These are phyloP conservation scores for Dacryopinax primogenitus DNA, from an alignment of 768 basidiomycete species.

Conservation along the genomic window DNA sequence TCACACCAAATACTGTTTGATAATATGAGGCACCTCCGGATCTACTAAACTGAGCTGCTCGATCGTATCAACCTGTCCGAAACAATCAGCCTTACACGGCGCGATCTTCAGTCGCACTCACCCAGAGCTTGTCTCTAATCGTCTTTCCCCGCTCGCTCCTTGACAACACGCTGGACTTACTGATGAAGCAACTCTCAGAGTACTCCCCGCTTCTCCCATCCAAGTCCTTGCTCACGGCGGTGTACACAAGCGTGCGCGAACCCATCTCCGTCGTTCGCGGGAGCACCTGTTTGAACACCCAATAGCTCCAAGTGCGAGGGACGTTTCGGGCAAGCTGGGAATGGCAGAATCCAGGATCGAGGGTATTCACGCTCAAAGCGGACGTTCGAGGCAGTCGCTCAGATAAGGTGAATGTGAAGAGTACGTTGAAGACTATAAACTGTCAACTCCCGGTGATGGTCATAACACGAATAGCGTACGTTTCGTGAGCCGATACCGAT, in stretches of 20 bases:
- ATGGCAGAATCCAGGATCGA: conserved; percentile 7
- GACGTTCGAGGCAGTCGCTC: not conserved
- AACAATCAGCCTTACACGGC: too few relatives aligned
- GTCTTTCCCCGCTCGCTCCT: not conserved
- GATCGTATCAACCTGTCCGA: too few relatives aligned
- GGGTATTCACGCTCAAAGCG: not conserved
- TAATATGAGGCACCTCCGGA: too few relatives aligned
- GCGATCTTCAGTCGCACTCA: too few relatives aligned
- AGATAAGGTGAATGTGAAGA: conserved; percentile 12
- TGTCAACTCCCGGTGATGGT: not conserved
- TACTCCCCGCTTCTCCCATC: conserved; percentile 7
- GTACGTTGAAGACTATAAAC: conserved; percentile 11
- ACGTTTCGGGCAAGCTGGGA: not conserved
- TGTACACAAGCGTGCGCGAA: conserved; percentile 7
- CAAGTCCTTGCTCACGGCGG: not conserved
- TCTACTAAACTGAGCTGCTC: too few relatives aligned
- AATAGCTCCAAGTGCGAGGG: not conserved
- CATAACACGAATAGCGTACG: not conserved
- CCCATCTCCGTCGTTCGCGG: conserved; percentile 10
- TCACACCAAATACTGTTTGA: too few relatives aligned
- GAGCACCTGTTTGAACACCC: not conserved
- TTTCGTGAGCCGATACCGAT: not conserved
- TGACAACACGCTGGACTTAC: conserved; percentile 1
- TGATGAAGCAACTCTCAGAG: conserved; percentile 1
- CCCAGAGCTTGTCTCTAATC: not conserved